phyloP scores from a whole-genome alignment of 129 eudicot genomes.

The Flaveria sonorensis region DNA sequence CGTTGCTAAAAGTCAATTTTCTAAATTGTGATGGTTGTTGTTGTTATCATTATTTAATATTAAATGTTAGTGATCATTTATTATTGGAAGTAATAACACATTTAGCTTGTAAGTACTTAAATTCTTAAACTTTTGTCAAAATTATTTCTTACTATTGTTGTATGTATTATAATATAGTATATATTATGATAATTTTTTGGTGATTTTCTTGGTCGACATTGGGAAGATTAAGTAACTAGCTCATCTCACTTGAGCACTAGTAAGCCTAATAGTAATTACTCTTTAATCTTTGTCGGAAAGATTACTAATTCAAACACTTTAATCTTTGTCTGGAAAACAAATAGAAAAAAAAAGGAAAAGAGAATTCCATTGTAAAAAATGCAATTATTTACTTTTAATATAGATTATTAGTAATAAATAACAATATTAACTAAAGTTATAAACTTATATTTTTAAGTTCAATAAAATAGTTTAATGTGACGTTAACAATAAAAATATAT shows the following conservation, averaged over 20 bases:
- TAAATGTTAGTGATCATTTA: too few relatives aligned
- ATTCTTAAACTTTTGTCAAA: too few relatives aligned
- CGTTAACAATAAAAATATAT: background rate
- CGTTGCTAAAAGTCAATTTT: too few relatives aligned
- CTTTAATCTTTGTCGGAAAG: constrained; percentile 18
- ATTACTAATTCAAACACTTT: background rate
- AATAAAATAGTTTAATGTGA: background rate
- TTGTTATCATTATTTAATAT: too few relatives aligned
- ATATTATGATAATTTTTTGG: background rate
- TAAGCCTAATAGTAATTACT: background rate
- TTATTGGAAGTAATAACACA: too few relatives aligned
- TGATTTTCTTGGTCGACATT: background rate
- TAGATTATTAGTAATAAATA: background rate
- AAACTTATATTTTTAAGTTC: background rate
- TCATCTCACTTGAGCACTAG: background rate
- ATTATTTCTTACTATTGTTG: too few relatives aligned
- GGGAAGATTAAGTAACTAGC: background rate
- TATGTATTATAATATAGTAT: too few relatives aligned
- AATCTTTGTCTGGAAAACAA: background rate
- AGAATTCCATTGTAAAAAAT: background rate
- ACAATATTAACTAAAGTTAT: background rate
- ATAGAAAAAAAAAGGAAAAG: background rate
- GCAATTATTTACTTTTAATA: background rate
- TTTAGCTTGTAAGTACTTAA: too few relatives aligned
- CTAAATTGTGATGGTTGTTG: too few relatives aligned